Evolutionary conservation across 257 asterid genomes (phyloP), one percentile per base, ranked within the genome.

Genomic region (Asclepias syriaca): DNA sequence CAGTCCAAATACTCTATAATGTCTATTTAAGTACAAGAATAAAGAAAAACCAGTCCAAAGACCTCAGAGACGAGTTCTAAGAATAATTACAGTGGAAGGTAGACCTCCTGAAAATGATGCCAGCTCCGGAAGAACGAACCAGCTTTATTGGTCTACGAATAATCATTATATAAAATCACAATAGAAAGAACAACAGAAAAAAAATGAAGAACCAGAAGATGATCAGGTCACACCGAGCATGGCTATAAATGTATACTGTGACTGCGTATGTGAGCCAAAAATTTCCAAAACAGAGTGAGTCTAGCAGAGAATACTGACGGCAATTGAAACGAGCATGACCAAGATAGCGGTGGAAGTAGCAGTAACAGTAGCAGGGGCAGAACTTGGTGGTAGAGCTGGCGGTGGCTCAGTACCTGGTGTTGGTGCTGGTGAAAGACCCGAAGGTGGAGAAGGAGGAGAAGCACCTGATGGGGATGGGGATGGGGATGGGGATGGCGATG

Each of bases 371-470:
- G 70, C 32, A 12, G 77, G 49, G 9, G 73, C 65, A 1, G 69
- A 49, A 8, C 68, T 65, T 27, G 75, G 72, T 13, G 75, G 51
- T 10, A 72, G 71, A 15, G 76, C 64, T 4, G 77, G 70, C 6
- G 68, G 45, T 34, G 79, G 21, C 22, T n/a, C 65, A 18, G 69
- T 5, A 27, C 59, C 66, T 6, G 77, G 51, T 15, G 80, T 29
- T 12, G 74, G 46, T 10, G 69, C 39, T 55, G 79, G 1, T 16
- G 34, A 55, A 50, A 61, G n/a, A 24, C 72, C 72, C 3, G 48
- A 56, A 12, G 69, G 11, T 19, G 39, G 55, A 3, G 58, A 58
- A 14, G 74, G 48, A 29, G 66, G 6, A 53, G 68, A 46, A 40
- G 61, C 14, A 27, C 39, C 50, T 2, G 74, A 14, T 4, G 75